Conservation (phyloP, 345 rosid species). For the Anastatica hierochuntica region DNA sequence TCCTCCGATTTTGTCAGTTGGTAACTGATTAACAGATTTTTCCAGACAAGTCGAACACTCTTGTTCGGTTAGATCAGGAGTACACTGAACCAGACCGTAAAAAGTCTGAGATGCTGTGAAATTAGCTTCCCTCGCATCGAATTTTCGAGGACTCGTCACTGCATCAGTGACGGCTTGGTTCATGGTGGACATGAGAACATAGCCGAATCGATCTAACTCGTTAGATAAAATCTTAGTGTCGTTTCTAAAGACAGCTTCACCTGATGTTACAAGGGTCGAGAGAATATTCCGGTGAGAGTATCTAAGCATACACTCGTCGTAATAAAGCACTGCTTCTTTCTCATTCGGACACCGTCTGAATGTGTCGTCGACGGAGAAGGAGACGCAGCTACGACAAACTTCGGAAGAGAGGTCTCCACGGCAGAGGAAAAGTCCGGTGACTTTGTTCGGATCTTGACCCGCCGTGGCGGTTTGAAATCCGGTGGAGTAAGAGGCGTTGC, state of each 20-base stretch:
- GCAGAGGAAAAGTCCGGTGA: conserved; percentile 33
- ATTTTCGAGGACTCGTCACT: background rate
- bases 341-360: conserved; percentile 11
- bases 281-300: conserved; percentile 25
- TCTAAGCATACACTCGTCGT: conserved; percentile 33
- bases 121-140: conserved; percentile 8
- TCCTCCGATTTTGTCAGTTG: conserved; percentile 20
- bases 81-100: conserved; percentile 44
- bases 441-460: no score
- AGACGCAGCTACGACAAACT: conserved; percentile 31
- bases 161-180: background rate
- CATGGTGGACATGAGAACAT: conserved; percentile 3
- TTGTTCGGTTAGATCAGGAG: conserved; percentile 27
- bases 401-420: conserved; percentile 18
- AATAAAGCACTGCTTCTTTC: conserved; percentile 20
- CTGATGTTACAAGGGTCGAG: fast-evolving
- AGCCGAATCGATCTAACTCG: background rate
- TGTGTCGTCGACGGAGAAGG: background rate
- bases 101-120: background rate
- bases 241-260: background rate
- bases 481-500: no score
- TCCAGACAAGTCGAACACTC: conserved; percentile 26
- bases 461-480: no score
- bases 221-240: fast-evolving
- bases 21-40: background rate